Base-by-base conservation (phyloP, 1,284 basidiomycete genomes). In the Boletus semigastroideus region DNA sequence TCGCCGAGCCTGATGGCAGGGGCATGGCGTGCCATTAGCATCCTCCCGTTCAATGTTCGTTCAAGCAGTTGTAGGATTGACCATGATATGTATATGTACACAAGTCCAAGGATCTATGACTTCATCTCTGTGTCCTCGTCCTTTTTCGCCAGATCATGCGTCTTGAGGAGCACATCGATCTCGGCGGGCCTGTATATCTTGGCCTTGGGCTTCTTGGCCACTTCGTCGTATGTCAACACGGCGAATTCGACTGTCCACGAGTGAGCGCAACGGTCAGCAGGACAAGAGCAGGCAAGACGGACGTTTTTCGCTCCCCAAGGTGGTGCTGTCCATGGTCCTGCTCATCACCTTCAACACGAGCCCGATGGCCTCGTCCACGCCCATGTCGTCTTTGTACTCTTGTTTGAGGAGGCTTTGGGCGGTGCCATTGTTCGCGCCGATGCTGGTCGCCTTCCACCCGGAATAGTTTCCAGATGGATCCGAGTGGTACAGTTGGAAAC, bases 321-420 rank as follows among this genome's bases (percentile, higher is more conserved):
- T 95, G 28, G 96, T 98, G 59, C 93, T 94, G 69, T 99, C 96
- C 95, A 99, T 98, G 43, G 96, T 98, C 83, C 98, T 99, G 79
- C 94, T 95, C 87, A 99, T 93, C 48, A 94, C 91, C 75, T 89
- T 90, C 61, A 98, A 79, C 45, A 93, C 94, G 37, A 99, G 78
- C 25, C 83, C 86, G 64, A 96, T 89, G n/a, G 94, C 95, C 50
- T 94, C 93, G 65, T 94, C 90, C 38, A 97, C 79, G 16, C 80
- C 76, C 53, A 98, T 88, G 55, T 94, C 93, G 61, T 98, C 96
- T 72, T 98, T 97, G 77, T 98, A 98, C 70, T 99, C 97, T 74
- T 99, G 96, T 78, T 98, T 96, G 59, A 99, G 75, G 63, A 99
- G 75, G 64, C 89, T 92, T 66, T 94, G 92, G 34, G 92, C 94